Base-by-base conservation (phyloP, 768 basidiomycete species). In the Kwoniella sp. region DNA sequence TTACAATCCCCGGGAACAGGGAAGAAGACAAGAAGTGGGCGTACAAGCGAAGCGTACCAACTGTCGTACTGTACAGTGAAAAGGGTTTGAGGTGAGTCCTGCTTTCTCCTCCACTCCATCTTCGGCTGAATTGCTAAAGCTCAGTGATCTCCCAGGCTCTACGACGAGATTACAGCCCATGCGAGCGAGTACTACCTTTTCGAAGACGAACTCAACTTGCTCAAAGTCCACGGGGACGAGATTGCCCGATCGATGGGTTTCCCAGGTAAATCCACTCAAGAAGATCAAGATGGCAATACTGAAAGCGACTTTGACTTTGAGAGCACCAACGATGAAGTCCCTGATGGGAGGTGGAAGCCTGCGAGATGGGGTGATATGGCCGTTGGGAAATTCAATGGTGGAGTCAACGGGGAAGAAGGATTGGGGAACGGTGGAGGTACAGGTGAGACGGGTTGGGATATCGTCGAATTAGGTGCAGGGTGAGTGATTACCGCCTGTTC, bases 401-500 rank as follows among this genome's bases (percentile, higher is more conserved):
- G 82, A 2, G 82, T 83, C 26, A 83, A 83, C 56, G 82, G 81
- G 17, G 74, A 80, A 33, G 64, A 80, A 25, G 79, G 77, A 4
- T 21, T 76, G 24, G 72, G 50, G 1, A 44, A 44, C 17, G 40
- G 40, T 4, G 40, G 40, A 44, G 67, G 52, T 30, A 67, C 58
- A 1, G 51, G 55, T 8, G 55, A 70, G 27, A 53, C 51, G 37
- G 71, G 75, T 4, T 80, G 75, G 57, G 84, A 88, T 55, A 83
- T 96, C 7, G 83, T 97, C 46, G 94, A 97, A 76, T 84, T 98
- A n/a, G 94, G 95, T 48, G 91, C 93, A 9, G 94, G 94, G 91
- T 93, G 79, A 84, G 90, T 85, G 50, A 24, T 9, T 9, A 49
- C 33, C 24, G 48, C 24, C 22, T n/a, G n/a, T n/a, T n/a, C n/a